Conservation (phyloP, 2,329 filamentous ascomycete genomes). For the Ceratocystiopsis brevicomis region DNA sequence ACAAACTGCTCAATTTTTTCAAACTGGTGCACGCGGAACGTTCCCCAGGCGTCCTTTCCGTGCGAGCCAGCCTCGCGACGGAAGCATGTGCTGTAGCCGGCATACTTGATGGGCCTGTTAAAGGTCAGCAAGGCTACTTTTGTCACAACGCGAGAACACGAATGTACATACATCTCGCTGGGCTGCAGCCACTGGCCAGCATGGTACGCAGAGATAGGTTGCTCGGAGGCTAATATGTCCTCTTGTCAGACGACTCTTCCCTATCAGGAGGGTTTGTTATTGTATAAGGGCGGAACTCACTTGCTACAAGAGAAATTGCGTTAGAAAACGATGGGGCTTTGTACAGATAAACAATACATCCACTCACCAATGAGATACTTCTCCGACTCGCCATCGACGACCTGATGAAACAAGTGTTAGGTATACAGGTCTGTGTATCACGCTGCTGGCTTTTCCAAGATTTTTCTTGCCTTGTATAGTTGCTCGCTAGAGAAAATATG, state of each 20-base stretch:
- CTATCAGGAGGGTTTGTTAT: too few species aligned
- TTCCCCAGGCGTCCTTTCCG: slow-evolving; percentile 67
- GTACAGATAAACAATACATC: not conserved
- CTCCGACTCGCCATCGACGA: slow-evolving; percentile 73
- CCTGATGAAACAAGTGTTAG: slow-evolving; percentile 15
- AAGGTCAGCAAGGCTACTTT: not conserved
- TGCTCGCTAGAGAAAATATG: slow-evolving; percentile 40
- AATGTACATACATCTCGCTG: slow-evolving; percentile 38
- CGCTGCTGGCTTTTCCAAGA: not conserved
- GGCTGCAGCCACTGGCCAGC: slow-evolving; percentile 81
- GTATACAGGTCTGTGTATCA: not conserved
- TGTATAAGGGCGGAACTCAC: slow-evolving; percentile 1
- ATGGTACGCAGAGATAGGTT: slow-evolving; percentile 84
- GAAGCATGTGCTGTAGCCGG: slow-evolving; percentile 89
- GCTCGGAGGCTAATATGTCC: slow-evolving; percentile 42
- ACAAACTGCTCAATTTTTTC: slow-evolving; percentile 36
- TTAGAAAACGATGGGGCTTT: not conserved
- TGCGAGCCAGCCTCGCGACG: slow-evolving; percentile 86
- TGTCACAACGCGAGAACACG: too few species aligned
- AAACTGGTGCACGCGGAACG: slow-evolving; percentile 96
- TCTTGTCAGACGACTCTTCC: too few species aligned
- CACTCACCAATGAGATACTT: slow-evolving; percentile 52
- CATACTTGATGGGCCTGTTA: slow-evolving; percentile 58
- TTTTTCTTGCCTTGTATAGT: slow-evolving; percentile 55
- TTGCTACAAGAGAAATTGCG: slow-evolving; percentile 1